phyloP scores from a whole-genome alignment of 2,329 filamentous ascomycete genomes.

The Alternaria atra region DNA sequence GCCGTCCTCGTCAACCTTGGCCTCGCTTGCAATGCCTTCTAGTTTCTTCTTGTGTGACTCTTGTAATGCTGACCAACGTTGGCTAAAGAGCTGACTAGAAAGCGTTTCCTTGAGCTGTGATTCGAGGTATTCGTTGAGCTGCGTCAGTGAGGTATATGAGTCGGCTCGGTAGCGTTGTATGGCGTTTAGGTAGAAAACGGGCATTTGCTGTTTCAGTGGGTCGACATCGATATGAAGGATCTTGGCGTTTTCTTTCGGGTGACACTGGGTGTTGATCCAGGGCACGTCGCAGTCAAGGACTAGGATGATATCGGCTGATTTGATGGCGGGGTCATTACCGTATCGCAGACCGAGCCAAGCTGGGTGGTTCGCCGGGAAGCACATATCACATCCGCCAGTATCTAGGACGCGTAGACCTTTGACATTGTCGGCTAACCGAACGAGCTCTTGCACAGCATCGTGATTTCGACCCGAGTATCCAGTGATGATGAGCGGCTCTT shows the following conservation, averaged over 20 bases:
- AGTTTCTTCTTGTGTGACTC: conserved; percentile 68
- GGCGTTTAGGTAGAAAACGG: conserved; percentile 66
- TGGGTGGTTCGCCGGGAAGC: conserved; percentile 70
- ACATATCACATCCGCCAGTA: conserved; percentile 82
- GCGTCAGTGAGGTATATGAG: conserved; percentile 67
- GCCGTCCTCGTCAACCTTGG: conserved; percentile 67
- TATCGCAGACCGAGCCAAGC: conserved; percentile 71
- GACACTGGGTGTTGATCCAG: conserved; percentile 84
- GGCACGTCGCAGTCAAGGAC: conserved; percentile 91
- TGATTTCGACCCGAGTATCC: conserved; percentile 78
- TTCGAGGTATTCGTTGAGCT: conserved; percentile 71
- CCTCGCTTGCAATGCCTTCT: conserved; percentile 66
- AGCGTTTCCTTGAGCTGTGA: conserved; percentile 52
- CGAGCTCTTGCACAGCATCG: conserved; percentile 66
- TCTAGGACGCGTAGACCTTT: conserved; percentile 77
- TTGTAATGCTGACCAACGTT: conserved; percentile 65
- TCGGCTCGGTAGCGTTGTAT: conserved; percentile 62
- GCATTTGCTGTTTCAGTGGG: conserved; percentile 70
- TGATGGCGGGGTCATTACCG: conserved; percentile 76
- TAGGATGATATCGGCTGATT: conserved; percentile 81
- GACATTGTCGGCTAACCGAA: conserved; percentile 72
- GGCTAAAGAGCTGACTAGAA: conserved; percentile 50
- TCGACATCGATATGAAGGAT: conserved; percentile 74
- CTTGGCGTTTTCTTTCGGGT: conserved; percentile 64
- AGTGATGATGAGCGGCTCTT: conserved; percentile 73